Evolutionary conservation across 2,329 filamentous ascomycete species (phyloP), one percentile per base, ranked within the genome.

Genomic region (Neofusicoccum kwambonambiense): DNA sequence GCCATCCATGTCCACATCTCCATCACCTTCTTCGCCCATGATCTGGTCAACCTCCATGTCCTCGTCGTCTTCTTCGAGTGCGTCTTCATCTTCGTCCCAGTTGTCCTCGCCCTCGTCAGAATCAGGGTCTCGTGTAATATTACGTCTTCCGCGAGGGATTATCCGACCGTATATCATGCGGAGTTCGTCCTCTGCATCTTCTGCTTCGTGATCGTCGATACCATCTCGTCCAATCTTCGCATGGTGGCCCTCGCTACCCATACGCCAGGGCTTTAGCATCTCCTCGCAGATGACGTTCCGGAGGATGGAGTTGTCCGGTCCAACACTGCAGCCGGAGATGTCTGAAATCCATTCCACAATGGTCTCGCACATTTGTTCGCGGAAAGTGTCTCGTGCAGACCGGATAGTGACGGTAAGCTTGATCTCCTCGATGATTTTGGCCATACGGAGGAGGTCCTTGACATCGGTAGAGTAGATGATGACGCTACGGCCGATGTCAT

Each of bases 311-410:
- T 88, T 86, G 72, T 99, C 92, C 37, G 87, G 83, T 1, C 92
- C 92, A 52, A 97, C 90, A 62, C 88, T 90, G 77, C 93, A 97
- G 35, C 93, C 93, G 7, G 93, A 87, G 71, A 99, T 96, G 76
- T 99, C 96, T 61, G 89, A 86, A 19, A 99, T 84, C 96, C 96
- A 99, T 71, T 97, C 93, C 62, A 99, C 90, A 67, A 99, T 94
- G 15, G 93, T 92, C n/a, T 91, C 93, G 71, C 93, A 97, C 96
- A 99, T 99, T 75, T 98, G 91, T 75, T 99, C 95, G 66, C 95
- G 87, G 79, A 98, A 99, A 0, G 93, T 98, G 78, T 99, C 95
- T 70, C 96, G 87, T 4, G 95, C 88, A 9, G 94, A 97, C 50
- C 95, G 88, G 67, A 99, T 93, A 0, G 95, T 99, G 56, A 97